phyloP scores from a whole-genome alignment of 768 basidiomycete genomes.

The Phlegmacium glaucopus region DNA sequence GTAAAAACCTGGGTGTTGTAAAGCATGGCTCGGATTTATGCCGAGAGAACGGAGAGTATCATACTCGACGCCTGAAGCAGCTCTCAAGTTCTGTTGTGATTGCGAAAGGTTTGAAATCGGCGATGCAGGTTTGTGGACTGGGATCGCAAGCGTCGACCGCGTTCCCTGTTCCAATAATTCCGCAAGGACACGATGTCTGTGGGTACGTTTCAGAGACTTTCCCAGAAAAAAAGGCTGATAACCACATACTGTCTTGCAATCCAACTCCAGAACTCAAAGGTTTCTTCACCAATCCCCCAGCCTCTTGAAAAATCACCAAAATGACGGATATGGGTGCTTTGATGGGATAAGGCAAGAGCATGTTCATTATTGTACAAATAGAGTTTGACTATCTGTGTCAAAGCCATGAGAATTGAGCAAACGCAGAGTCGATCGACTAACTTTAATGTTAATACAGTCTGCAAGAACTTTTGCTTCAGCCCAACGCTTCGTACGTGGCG shows the following conservation, averaged over 20 bases:
- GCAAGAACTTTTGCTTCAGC: conserved; percentile 97
- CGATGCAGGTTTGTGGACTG: conserved; percentile 49
- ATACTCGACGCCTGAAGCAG: conserved; percentile 33
- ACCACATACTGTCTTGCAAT: conserved; percentile 78
- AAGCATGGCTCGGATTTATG: conserved; percentile 73
- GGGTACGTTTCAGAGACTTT: neutral
- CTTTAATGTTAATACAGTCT: conserved; percentile 91
- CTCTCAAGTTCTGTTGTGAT: conserved; percentile 15
- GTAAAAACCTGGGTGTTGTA: conserved; percentile 92
- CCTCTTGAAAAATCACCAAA: conserved; percentile 85
- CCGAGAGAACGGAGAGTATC: conserved; percentile 64
- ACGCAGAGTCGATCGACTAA: conserved; percentile 22
- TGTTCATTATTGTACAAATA: conserved; percentile 91
- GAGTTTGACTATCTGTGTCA: conserved; percentile 74
- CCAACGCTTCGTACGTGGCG: conserved; percentile 95
- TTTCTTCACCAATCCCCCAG: conserved; percentile 97
- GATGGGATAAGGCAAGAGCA: conserved; percentile 73
- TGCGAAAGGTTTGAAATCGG: conserved; percentile 16
- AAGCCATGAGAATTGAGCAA: neutral
- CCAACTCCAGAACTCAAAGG: conserved; percentile 98
- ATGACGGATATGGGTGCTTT: conserved; percentile 79
- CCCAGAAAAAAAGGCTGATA: neutral
- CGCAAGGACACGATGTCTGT: conserved; percentile 83
- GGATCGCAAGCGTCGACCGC: conserved; percentile 57
- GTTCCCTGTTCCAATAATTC: conserved; percentile 87